phyloP scores from a whole-genome alignment of 345 rosid species.

The Corymbia maculata region DNA sequence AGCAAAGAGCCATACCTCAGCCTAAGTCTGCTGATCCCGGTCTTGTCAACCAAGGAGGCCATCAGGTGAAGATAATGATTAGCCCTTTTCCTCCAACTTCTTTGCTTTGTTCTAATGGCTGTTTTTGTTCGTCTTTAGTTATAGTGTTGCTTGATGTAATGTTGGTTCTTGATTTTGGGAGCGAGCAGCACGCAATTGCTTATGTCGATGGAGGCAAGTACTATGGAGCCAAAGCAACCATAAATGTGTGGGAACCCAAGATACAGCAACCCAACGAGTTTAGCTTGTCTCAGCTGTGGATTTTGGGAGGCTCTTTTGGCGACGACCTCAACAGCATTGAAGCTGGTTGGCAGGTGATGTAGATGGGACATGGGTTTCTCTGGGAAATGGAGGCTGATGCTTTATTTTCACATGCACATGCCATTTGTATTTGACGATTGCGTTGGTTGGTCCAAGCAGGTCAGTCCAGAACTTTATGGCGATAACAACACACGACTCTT shows the following conservation, averaged over 20 bases:
- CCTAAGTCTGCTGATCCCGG: conserved; percentile 35
- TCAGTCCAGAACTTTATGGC: conserved; percentile 48
- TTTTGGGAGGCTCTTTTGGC: conserved; percentile 43
- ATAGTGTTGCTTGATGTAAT: not conserved
- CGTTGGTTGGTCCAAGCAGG: conserved; percentile 13
- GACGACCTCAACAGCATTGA: conserved; percentile 51
- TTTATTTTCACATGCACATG: not conserved
- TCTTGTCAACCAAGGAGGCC: conserved; percentile 21
- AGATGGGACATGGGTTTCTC: not conserved
- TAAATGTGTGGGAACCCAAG: conserved; percentile 46
- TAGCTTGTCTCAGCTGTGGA: conserved; percentile 49
- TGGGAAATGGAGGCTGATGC: not conserved
- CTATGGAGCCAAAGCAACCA: conserved; percentile 43
- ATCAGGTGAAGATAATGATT: conserved; percentile 1
- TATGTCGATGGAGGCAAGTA: conserved; percentile 38
- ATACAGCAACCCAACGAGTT: conserved; percentile 37
- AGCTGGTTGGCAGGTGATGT: conserved; percentile 40
- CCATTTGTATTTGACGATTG: not conserved
- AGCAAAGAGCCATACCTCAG: conserved; percentile 25
- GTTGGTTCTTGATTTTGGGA: not conserved
- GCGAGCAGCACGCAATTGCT: conserved; percentile 38
- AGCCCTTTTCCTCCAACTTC: not conserved
- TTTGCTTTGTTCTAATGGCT: not conserved
- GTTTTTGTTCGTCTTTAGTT: not conserved
- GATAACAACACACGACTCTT: conserved; percentile 48